phyloP scores from a whole-genome alignment of 2,329 filamentous ascomycete genomes.

The Colletotrichum higginsianum region DNA sequence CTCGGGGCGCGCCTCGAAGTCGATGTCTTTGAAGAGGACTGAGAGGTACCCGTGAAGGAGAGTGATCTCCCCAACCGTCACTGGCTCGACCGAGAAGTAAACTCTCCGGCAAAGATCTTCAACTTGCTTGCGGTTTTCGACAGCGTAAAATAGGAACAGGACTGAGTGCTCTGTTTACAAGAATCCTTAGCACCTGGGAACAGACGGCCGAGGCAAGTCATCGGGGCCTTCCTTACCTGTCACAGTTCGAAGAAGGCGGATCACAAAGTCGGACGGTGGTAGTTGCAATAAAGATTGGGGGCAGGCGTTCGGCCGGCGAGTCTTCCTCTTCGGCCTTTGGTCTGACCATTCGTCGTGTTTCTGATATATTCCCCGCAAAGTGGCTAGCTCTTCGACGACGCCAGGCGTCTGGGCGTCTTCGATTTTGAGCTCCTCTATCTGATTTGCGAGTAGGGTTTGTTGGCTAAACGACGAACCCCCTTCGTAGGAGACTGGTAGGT shows the following conservation, averaged over 20 bases:
- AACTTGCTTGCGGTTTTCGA: slow-evolving; percentile 38
- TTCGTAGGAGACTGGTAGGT: slow-evolving; percentile 32
- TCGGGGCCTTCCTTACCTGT: not conserved
- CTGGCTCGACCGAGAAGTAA: slow-evolving; percentile 44
- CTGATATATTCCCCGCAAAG: slow-evolving; percentile 18
- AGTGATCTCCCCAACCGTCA: slow-evolving; percentile 41
- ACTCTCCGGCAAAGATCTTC: slow-evolving; percentile 41
- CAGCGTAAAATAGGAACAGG: slow-evolving; percentile 42
- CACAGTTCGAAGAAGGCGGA: slow-evolving; percentile 11
- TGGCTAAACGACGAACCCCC: slow-evolving; percentile 41
- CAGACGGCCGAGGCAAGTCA: no score
- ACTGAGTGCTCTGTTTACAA: slow-evolving; percentile 4
- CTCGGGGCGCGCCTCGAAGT: slow-evolving; percentile 32
- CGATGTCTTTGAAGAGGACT: slow-evolving; percentile 41
- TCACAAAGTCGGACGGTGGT: slow-evolving; percentile 10
- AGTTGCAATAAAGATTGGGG: slow-evolving; percentile 13
- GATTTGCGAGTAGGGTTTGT: slow-evolving; percentile 39
- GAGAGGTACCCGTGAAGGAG: slow-evolving; percentile 42
- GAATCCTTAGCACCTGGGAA: not conserved
- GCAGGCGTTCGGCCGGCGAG: not conserved
- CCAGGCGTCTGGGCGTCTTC: slow-evolving; percentile 14
- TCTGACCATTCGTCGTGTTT: slow-evolving; percentile 13
- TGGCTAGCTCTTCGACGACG: slow-evolving; percentile 36
- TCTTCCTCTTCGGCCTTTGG: not conserved
- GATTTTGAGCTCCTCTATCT: slow-evolving; percentile 34